These are phyloP conservation scores for Areca catechu DNA, from an alignment of 176 grass and related monocot genomes.

Conservation along the genomic window DNA sequence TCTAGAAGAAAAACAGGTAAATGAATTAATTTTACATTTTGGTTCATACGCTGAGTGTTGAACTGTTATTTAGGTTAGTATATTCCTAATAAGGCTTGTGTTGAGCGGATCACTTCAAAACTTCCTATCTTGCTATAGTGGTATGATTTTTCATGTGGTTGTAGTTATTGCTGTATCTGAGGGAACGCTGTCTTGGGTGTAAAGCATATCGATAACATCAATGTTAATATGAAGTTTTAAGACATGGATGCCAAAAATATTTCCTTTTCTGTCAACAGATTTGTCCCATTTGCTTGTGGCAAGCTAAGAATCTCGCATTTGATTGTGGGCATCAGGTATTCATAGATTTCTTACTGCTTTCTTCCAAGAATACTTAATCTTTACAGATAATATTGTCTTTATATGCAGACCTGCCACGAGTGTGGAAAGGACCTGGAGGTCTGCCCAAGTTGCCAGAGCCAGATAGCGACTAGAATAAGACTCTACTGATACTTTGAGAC, in stretches of 20 bases:
- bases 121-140: too few species aligned
- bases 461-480: conserved; percentile 53
- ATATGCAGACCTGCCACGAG: conserved; percentile 45
- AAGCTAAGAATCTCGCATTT: conserved; percentile 71
- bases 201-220: too few species aligned
- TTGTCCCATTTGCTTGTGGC: conserved; percentile 62
- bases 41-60: too few species aligned
- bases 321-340: conserved; percentile 82
- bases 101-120: too few species aligned
- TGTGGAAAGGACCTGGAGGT: conserved; percentile 57
- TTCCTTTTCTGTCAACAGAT: conserved; percentile 18
- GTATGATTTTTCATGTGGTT: too few species aligned
- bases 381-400: background rate
- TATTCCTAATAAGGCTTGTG: too few species aligned
- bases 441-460: conserved; percentile 59
- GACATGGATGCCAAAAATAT: too few species aligned
- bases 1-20: conserved; percentile 59
- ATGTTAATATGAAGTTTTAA: too few species aligned
- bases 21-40: too few species aligned
- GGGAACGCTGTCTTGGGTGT: too few species aligned
- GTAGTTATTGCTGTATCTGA: too few species aligned
- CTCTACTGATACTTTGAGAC: conserved; percentile 38
- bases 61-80: too few species aligned
- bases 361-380: background rate
- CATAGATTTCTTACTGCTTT: background rate